Conservation (phyloP, 345 rosid species). For the Linum lewisii region DNA sequence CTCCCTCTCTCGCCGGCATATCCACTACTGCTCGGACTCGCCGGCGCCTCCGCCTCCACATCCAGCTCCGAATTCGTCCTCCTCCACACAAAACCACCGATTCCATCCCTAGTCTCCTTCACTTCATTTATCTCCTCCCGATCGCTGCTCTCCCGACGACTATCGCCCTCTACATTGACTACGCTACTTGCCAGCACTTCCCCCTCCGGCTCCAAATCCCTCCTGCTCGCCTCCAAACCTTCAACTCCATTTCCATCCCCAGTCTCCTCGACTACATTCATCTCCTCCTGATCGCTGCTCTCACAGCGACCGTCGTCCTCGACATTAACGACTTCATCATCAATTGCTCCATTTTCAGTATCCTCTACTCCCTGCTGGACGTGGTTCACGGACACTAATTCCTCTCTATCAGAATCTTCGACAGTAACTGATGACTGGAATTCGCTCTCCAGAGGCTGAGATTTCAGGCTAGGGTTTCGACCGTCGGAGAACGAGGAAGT, state of each 20-base stretch:
- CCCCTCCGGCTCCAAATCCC: slow-evolving; percentile 41
- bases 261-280: slow-evolving; percentile 6
- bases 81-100: slow-evolving; percentile 10
- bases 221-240: slow-evolving; percentile 19
- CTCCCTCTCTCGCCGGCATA: slow-evolving; percentile 95
- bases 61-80: slow-evolving; percentile 46
- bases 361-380: neutral
- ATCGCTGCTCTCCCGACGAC: too few relatives aligned
- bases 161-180: too few relatives aligned
- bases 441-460: slow-evolving; percentile 10
- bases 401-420: slow-evolving; percentile 4
- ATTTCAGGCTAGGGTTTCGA: slow-evolving; percentile 8
- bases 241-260: slow-evolving; percentile 16
- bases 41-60: slow-evolving; percentile 35
- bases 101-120: slow-evolving; percentile 10
- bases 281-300: slow-evolving; percentile 5
- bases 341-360: slow-evolving; percentile 8
- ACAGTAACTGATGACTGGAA: slow-evolving; percentile 13
- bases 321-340: slow-evolving; percentile 5
- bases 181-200: slow-evolving; percentile 31
- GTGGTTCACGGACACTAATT: neutral
- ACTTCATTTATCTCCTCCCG: neutral
- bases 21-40: slow-evolving; percentile 87
- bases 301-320: neutral
- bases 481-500: slow-evolving; percentile 10